Evolutionary conservation across 2,329 filamentous ascomycete genomes (phyloP).

Genomic region (Colletotrichum camelliae): DNA sequence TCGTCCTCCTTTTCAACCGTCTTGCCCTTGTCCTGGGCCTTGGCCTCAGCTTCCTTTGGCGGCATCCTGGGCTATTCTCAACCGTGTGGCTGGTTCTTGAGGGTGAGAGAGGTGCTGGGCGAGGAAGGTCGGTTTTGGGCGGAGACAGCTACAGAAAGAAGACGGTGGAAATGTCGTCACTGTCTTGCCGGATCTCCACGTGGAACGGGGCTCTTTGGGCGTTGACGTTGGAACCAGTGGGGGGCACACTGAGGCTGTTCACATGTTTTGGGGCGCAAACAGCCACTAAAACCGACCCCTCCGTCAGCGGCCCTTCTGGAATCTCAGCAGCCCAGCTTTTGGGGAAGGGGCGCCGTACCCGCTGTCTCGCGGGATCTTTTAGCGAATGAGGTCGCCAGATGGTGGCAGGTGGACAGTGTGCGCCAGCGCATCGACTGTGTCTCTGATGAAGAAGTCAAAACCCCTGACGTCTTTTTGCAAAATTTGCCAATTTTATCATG

Average conservation of each 20-base stretch:
- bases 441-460: rapidly evolving
- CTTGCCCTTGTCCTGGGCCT: not conserved
- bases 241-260: conserved; percentile 8
- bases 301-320: not conserved
- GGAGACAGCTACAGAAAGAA: not conserved
- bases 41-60: not conserved
- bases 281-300: not conserved
- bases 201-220: not conserved
- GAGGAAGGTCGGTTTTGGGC: not conserved
- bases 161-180: conserved; percentile 13
- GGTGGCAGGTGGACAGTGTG: not conserved
- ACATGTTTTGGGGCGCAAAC: conserved; percentile 1
- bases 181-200: conserved; percentile 4
- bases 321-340: not conserved
- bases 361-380: not conserved
- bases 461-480: rapidly evolving
- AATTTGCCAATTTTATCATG: no score
- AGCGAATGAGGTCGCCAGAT: not conserved
- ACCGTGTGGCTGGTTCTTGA: not conserved
- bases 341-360: not conserved
- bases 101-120: not conserved
- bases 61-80: not conserved
- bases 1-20: conserved; percentile 22
- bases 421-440: not conserved
- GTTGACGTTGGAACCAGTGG: not conserved